Conservation (phyloP, 1,139 yeast genomes). For the Blastobotrys persicus region DNA sequence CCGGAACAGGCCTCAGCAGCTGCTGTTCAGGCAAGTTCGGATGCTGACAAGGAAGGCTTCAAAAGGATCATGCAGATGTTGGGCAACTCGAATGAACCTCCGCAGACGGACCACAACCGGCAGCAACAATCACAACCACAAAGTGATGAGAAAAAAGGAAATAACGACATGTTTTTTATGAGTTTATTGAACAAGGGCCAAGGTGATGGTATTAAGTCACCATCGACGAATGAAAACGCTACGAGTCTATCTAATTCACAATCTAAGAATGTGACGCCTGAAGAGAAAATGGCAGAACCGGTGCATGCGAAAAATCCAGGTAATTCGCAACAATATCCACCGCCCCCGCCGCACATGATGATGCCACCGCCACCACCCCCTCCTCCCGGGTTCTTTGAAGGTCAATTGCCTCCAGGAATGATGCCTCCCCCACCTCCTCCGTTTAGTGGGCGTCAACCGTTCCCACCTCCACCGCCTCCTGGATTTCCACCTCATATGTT, state of each 20-base stretch:
- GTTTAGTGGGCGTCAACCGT: conserved; percentile 15
- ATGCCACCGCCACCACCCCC: conserved; percentile 21
- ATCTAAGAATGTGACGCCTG: conserved; percentile 3
- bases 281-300: background rate
- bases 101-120: conserved; percentile 11
- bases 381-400: conserved; percentile 15
- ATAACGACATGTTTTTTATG: conserved; percentile 2
- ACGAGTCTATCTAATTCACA: conserved; percentile 11
- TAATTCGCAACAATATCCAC: conserved; percentile 5
- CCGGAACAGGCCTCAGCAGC: conserved; percentile 2
- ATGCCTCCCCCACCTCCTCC: conserved; percentile 25
- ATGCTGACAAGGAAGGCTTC: conserved; percentile 36
- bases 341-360: conserved; percentile 9
- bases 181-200: conserved; percentile 1
- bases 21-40: conserved; percentile 11
- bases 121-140: conserved; percentile 12
- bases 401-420: conserved; percentile 22
- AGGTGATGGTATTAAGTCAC: background rate
- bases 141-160: background rate
- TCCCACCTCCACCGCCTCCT: conserved; percentile 24
- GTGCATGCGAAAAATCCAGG: conserved; percentile 1
- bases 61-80: conserved; percentile 37
- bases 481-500: conserved; percentile 18
- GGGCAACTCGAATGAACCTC: conserved; percentile 19
- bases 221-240: conserved; percentile 12